Evolutionary conservation across 306 rosid genomes (phyloP).

Genomic region (Lathyrus sativus): DNA sequence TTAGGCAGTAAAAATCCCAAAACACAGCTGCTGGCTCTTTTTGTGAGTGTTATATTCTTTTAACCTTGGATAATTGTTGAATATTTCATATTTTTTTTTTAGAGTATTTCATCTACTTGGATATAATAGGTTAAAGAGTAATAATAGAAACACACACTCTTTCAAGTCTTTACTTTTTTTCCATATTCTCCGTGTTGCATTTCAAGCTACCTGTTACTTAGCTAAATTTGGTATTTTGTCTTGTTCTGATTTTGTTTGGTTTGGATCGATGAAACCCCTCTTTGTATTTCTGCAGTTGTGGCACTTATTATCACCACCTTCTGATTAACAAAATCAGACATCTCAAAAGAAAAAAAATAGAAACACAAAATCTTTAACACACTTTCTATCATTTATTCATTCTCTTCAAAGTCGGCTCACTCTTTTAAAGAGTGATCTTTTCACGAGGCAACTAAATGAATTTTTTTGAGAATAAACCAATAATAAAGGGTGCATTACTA

Average conservation of each 20-base stretch:
- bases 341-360: conserved; percentile 5
- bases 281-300: too few species aligned
- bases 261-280: too few species aligned
- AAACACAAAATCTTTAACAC: background rate
- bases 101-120: conserved; percentile 1
- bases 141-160: background rate
- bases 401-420: background rate
- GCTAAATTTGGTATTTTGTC: too few species aligned
- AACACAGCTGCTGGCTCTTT: conserved; percentile 86
- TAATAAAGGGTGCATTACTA: background rate
- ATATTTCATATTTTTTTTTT: conserved; percentile 4
- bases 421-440: background rate
- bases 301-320: too few species aligned
- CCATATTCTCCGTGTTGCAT: too few species aligned
- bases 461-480: background rate
- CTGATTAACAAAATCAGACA: too few species aligned
- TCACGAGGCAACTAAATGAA: background rate
- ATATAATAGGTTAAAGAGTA: conserved; percentile 20
- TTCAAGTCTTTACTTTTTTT: too few species aligned
- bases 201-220: too few species aligned
- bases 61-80: conserved; percentile 30
- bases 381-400: background rate
- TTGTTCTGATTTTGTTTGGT: too few species aligned
- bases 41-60: conserved; percentile 63
- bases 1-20: conserved; percentile 74